Evolutionary conservation across 2,329 filamentous ascomycete species (phyloP).

Genomic region (Conoideocrella luteorostrata): DNA sequence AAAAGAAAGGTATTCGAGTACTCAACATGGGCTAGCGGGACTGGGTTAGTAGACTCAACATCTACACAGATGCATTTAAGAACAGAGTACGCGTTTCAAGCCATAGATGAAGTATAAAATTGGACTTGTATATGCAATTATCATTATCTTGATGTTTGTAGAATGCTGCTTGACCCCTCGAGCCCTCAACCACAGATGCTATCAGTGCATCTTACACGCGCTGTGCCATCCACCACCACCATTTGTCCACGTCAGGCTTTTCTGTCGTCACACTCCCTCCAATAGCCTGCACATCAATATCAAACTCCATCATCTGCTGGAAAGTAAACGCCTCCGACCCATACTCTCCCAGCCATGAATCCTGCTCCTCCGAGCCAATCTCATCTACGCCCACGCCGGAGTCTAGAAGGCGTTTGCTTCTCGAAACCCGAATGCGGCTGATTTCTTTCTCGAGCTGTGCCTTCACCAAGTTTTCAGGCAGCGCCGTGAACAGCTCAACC

Average conservation of each 20-base stretch:
- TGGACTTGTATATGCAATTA: slow-evolving; percentile 6
- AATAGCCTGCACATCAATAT: slow-evolving; percentile 68
- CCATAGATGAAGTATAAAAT: slow-evolving; percentile 9
- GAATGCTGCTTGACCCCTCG: too few relatives aligned
- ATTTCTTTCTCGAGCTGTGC: slow-evolving; percentile 74
- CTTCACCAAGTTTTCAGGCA: slow-evolving; percentile 72
- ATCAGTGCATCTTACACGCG: too few relatives aligned
- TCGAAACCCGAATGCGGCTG: slow-evolving; percentile 66
- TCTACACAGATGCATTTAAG: slow-evolving; percentile 22
- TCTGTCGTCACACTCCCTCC: slow-evolving; percentile 66
- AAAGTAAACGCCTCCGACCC: slow-evolving; percentile 75
- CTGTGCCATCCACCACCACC: slow-evolving; percentile 87
- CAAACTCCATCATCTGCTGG: slow-evolving; percentile 73
- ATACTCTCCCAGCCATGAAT: slow-evolving; percentile 78
- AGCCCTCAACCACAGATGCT: too few relatives aligned
- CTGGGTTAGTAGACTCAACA: slow-evolving; percentile 34
- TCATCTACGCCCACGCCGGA: slow-evolving; percentile 67
- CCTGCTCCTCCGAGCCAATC: slow-evolving; percentile 60
- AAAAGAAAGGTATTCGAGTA: slow-evolving; percentile 6
- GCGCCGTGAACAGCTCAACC: slow-evolving; percentile 86
- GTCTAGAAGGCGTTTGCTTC: slow-evolving; percentile 75
- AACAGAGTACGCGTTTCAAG: neutral
- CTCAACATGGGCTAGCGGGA: slow-evolving; percentile 8
- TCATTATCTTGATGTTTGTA: too few relatives aligned
- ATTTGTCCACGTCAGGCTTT: slow-evolving; percentile 67